Evolutionary conservation across 768 basidiomycete genomes (phyloP).

Genomic region (Calocybe gangraenosa): DNA sequence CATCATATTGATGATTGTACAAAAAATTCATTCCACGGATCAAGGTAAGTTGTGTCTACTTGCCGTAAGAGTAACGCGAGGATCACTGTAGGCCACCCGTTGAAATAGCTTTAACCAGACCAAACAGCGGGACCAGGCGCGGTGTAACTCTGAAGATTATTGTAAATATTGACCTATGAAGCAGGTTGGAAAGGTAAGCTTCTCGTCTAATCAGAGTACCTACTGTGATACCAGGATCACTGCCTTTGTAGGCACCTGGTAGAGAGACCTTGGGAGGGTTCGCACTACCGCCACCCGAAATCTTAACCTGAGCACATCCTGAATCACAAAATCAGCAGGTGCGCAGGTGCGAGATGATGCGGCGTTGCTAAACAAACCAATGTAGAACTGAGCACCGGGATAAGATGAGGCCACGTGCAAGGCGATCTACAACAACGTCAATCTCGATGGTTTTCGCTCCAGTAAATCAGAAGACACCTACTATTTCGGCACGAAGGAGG

Average conservation of each 20-base stretch:
- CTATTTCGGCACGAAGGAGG: conserved; percentile 46
- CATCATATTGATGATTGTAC: no score
- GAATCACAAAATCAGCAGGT: background rate
- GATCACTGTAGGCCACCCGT: no score
- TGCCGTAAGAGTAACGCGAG: no score
- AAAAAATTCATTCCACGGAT: no score
- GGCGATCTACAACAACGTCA: background rate
- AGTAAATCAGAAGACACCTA: conserved; percentile 16
- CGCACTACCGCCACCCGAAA: conserved; percentile 41
- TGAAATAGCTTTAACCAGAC: conserved; percentile 34
- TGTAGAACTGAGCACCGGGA: conserved; percentile 49
- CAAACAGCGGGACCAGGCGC: conserved; percentile 34
- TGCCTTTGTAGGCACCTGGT: conserved; percentile 41
- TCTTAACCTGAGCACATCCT: conserved; percentile 50
- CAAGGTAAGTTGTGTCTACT: no score
- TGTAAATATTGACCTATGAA: conserved; percentile 47
- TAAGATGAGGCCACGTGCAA: conserved; percentile 36
- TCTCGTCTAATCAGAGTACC: conserved; percentile 1
- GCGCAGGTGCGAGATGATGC: background rate
- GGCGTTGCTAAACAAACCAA: conserved; percentile 23
- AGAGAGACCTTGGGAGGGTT: conserved; percentile 44
- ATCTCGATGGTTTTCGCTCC: background rate
- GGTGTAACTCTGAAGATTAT: conserved; percentile 52
- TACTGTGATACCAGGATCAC: conserved; percentile 50
- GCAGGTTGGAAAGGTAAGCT: background rate